Evolutionary conservation across 140 eudicot genomes (phyloP), one percentile per base, ranked within the genome.

Genomic region (Flaveria floridana): DNA sequence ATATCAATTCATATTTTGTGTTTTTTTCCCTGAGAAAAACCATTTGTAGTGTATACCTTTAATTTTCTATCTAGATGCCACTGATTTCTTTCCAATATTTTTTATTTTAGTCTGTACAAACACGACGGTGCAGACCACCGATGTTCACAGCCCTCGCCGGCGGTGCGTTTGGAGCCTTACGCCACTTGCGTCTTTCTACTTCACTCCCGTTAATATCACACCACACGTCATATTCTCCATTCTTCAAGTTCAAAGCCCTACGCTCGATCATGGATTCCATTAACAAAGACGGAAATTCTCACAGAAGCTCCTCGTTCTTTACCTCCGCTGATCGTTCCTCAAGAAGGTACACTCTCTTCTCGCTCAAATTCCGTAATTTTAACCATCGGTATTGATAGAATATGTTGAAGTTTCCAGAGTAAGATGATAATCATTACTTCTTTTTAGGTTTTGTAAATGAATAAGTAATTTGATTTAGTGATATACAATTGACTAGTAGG

Each of bases 121-220:
- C 41, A 16, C 7, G 66, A 19, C 72, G 13, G 70, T 19, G 39
- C 53, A n/a, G 65, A 56, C 71, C 57, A n/a, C 75, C 52, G 59
- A 84, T 84, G 89, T 10, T 77, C 62, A 82, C 88, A 47, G 12
- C 78, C 23, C 64, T 81, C 59, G 14, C 76, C 72, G 61, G 86
- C 58, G 55, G 75, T 39, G 52, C 82, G 26, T 8, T 75, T 59
- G 77, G 80, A 58, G 9, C 73, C 71, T 47, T 81, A 1, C 81
- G 90, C 74, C 25, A 83, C 79, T 71, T 76, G 16, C 80, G 79
- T 58, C 15, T 26, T 48, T 70, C 42, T 44, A 75, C 65, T 78
- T 74, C 84, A 65, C 65, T 46, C 51, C 48, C 72, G 52, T 41
- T 34, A 34, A 34, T 34, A 34, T 34, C 41, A 34, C 41, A 34